Evolutionary conservation across 495 filamentous ascomycete genomes (phyloP).

Genomic region (Penicillium coprophilum): DNA sequence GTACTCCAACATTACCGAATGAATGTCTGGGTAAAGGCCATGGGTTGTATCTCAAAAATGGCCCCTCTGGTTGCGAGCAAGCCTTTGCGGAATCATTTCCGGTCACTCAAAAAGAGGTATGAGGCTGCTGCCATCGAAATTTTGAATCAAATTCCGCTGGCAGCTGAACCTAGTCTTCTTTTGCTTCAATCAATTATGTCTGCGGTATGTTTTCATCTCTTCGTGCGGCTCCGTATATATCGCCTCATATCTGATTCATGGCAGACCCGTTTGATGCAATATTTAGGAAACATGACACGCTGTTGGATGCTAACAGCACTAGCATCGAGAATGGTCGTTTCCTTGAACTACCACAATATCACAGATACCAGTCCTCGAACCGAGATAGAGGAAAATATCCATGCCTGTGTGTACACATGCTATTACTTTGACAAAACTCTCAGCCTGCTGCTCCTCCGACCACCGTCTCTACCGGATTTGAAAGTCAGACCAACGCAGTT

Average conservation of each 20-base stretch:
- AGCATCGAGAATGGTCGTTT: conserved; percentile 28
- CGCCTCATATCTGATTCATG: neutral
- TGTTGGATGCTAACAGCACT: conserved; percentile 31
- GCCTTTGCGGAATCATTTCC: conserved; percentile 22
- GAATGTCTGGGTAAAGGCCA: conserved; percentile 28
- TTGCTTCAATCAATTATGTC: conserved; percentile 32
- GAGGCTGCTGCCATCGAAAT: conserved; percentile 22
- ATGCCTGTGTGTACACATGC: conserved; percentile 30
- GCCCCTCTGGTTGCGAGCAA: conserved; percentile 23
- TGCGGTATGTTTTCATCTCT: conserved; percentile 19
- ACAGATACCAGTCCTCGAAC: conserved; percentile 18
- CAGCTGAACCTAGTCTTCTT: conserved; percentile 26
- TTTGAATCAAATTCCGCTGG: conserved; percentile 25
- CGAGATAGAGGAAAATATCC: conserved; percentile 28
- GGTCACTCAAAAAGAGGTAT: conserved; percentile 26
- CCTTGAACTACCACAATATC: conserved; percentile 33
- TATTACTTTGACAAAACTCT: conserved; percentile 39
- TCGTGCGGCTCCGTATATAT: neutral
- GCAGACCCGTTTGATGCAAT: conserved; percentile 31
- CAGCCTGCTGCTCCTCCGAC: conserved; percentile 39
- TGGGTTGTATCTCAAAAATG: conserved; percentile 26
- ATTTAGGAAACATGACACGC: conserved; percentile 29
- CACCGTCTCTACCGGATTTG: conserved; percentile 33
- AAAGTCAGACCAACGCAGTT: conserved; percentile 25
- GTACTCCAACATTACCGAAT: conserved; percentile 25